Evolutionary conservation across 495 filamentous ascomycete species (phyloP).

Genomic region (Penicillium lividum): DNA sequence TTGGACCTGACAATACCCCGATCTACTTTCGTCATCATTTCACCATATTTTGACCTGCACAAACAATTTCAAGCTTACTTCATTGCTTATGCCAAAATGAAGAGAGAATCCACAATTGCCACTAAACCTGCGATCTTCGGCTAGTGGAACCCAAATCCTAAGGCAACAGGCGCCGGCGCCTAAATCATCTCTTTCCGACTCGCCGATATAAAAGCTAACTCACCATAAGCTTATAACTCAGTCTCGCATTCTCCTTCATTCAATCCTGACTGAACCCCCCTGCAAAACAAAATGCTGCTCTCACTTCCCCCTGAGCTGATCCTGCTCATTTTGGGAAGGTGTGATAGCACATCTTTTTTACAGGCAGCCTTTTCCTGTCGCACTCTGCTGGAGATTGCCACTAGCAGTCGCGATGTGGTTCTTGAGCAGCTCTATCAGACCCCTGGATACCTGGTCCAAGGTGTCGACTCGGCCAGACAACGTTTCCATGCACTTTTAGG

Average conservation of each 20-base stretch:
- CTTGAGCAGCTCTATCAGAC: slow-evolving; percentile 36
- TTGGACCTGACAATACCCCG: background rate
- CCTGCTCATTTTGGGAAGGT: slow-evolving; percentile 39
- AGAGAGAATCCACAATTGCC: background rate
- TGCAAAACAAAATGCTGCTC: slow-evolving; percentile 29
- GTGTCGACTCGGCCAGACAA: too few relatives aligned
- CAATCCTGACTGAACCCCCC: too few relatives aligned
- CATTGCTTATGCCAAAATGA: background rate
- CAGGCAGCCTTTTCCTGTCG: slow-evolving; percentile 37
- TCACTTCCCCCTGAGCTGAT: slow-evolving; percentile 42
- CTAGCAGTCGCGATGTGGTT: slow-evolving; percentile 57
- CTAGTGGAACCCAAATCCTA: background rate
- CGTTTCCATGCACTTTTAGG: too few relatives aligned
- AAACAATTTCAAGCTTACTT: too few relatives aligned
- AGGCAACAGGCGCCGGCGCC: background rate
- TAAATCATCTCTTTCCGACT: background rate
- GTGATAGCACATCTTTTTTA: slow-evolving; percentile 35
- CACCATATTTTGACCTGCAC: too few relatives aligned
- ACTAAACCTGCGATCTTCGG: background rate
- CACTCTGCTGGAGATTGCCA: slow-evolving; percentile 80
- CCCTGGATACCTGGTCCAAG: slow-evolving; percentile 21
- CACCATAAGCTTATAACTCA: background rate
- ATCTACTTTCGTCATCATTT: too few relatives aligned
- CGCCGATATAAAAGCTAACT: background rate
- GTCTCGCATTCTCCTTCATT: too few relatives aligned